Evolutionary conservation across 768 basidiomycete species (phyloP).

Genomic region (Rhodotorula toruloides): DNA sequence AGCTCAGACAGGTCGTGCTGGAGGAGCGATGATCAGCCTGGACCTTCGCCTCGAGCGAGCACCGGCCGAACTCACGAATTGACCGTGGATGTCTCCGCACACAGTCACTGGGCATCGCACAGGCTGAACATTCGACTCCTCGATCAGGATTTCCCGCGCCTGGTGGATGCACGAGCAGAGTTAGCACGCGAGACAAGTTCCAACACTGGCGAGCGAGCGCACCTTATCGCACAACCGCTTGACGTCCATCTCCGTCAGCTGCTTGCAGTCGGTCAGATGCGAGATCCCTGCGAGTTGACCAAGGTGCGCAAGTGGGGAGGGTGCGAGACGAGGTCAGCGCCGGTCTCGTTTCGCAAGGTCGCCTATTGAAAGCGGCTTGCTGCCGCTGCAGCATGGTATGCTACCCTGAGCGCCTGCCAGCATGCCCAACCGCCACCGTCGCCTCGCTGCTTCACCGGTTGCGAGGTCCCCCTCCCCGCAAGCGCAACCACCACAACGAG

Average conservation of each 20-base stretch:
- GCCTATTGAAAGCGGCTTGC: too few species aligned
- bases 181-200: neutral
- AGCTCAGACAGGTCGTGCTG: slow-evolving; percentile 99
- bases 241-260: slow-evolving; percentile 87
- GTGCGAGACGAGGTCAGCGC: neutral
- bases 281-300: slow-evolving; percentile 71
- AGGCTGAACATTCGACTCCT: slow-evolving; percentile 97
- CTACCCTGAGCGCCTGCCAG: too few species aligned
- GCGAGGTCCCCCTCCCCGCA: too few species aligned
- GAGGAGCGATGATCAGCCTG: too few species aligned
- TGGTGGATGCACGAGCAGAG: slow-evolving; percentile 45
- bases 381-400: too few species aligned
- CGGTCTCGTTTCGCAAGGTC: neutral
- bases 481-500: too few species aligned
- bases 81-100: slow-evolving; percentile 98
- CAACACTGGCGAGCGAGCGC: slow-evolving; percentile 43
- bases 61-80: slow-evolving; percentile 97
- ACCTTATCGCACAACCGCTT: slow-evolving; percentile 99
- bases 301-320: too few species aligned
- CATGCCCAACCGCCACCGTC: too few species aligned
- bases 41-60: too few species aligned
- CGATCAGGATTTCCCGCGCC: slow-evolving; percentile 98
- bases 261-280: slow-evolving; percentile 94
- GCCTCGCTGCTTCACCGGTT: too few species aligned
- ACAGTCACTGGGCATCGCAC: slow-evolving; percentile 98